These are phyloP conservation scores for Lindgomyces ingoldianus DNA, from an alignment of 495 filamentous ascomycete genomes.

Conservation along the genomic window DNA sequence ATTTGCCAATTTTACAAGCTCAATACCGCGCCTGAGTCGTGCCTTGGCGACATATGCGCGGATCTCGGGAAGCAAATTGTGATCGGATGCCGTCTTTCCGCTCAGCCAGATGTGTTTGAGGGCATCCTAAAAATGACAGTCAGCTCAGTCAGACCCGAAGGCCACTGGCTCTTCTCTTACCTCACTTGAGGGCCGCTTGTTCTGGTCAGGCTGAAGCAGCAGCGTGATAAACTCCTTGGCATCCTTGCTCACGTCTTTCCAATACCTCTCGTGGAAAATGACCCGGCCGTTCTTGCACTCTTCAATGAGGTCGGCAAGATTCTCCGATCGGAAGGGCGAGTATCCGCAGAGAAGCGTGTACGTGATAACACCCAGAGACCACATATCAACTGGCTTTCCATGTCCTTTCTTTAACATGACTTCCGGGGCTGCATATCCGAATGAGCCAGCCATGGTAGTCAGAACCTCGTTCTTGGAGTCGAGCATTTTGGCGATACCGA, in stretches of 20 bases:
- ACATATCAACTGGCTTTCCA: conserved; percentile 99
- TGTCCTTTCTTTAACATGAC: conserved; percentile 98
- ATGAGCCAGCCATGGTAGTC: conserved; percentile 98
- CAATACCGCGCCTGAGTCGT: conserved; percentile 88
- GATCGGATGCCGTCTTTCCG: conserved; percentile 84
- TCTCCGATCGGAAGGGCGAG: conserved; percentile 95
- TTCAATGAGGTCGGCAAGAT: conserved; percentile 88
- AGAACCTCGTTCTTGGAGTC: conserved; percentile 86
- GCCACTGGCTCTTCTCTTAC: conserved; percentile 45
- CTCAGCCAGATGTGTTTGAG: conserved; percentile 87
- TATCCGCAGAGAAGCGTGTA: conserved; percentile 99
- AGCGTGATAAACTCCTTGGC: conserved; percentile 91
- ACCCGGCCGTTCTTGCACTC: conserved; percentile 88
- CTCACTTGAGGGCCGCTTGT: conserved; percentile 75
- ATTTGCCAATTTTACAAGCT: conserved; percentile 94
- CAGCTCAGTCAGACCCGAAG: background rate
- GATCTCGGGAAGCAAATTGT: conserved; percentile 97
- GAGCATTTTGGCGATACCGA: conserved; percentile 98
- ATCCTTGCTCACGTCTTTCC: conserved; percentile 94
- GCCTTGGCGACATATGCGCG: conserved; percentile 89
- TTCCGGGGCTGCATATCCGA: conserved; percentile 96
- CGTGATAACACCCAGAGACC: conserved; percentile 97
- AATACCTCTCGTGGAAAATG: conserved; percentile 97
- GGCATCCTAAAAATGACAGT: conserved; percentile 58
- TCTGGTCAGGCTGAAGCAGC: conserved; percentile 77